Evolutionary conservation across 305 asterid species (phyloP).

Genomic region (Solanum hybrid): DNA sequence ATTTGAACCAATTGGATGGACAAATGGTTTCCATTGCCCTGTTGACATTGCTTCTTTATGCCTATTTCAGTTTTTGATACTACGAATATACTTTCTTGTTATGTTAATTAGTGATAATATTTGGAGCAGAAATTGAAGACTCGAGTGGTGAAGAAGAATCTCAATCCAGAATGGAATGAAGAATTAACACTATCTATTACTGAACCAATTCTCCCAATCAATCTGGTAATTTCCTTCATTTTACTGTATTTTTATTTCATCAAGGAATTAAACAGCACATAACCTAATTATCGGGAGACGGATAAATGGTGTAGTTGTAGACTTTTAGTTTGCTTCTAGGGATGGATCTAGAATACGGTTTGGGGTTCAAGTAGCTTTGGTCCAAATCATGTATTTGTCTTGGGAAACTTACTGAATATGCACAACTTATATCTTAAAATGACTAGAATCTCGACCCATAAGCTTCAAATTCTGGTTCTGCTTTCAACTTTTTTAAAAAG

Average conservation of each 20-base stretch:
- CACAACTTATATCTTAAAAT: neutral
- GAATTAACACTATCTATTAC: constrained; percentile 19
- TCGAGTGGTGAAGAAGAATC: constrained; percentile 24
- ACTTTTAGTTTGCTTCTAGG: neutral
- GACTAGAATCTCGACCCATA: neutral
- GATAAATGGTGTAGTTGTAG: neutral
- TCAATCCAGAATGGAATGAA: constrained; percentile 36
- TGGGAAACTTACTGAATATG: neutral
- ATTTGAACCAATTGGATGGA: neutral
- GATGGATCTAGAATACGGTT: neutral
- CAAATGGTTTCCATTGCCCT: neutral
- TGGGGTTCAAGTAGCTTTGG: neutral
- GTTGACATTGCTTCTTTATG: neutral
- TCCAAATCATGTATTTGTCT: neutral
- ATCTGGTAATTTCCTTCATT: constrained; percentile 12
- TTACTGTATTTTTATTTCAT: neutral
- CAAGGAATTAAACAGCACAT: neutral
- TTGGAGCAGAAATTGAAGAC: constrained; percentile 22
- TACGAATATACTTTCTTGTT: neutral
- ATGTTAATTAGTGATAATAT: neutral
- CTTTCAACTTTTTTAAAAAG: neutral
- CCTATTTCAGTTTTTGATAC: neutral
- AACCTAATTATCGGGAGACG: neutral
- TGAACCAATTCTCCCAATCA: constrained; percentile 21
- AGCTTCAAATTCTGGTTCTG: neutral